Conservation (phyloP, 495 filamentous ascomycete species). For the Amphirosellinia nigrospora region DNA sequence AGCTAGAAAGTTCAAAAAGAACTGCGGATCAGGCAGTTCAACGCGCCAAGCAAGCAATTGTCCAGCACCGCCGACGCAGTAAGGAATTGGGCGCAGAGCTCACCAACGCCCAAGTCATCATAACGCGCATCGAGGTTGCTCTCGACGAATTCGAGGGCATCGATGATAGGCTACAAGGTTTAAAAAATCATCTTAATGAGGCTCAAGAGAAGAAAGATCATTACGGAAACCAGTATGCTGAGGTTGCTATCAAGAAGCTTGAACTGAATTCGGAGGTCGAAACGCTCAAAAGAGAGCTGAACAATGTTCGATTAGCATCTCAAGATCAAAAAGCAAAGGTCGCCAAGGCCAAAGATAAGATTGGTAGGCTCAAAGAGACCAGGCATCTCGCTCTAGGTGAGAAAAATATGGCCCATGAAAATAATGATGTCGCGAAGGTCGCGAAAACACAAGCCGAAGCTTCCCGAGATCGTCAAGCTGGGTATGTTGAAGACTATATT, state of each 20-base stretch:
- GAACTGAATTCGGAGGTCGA: conserved; percentile 46
- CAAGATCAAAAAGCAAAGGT: conserved; percentile 56
- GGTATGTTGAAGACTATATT: conserved; percentile 59
- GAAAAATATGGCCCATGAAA: conserved; percentile 69
- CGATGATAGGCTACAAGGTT: conserved; percentile 46
- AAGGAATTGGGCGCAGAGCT: conserved; percentile 34
- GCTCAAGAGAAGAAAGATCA: conserved; percentile 40
- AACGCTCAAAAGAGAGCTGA: conserved; percentile 33
- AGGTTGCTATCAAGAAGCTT: conserved; percentile 42
- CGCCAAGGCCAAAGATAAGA: conserved; percentile 64
- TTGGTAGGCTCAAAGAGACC: conserved; percentile 52
- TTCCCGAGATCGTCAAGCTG: conserved; percentile 53
- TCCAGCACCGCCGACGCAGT: conserved; percentile 55
- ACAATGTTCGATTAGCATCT: conserved; percentile 41
- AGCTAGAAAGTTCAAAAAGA: conserved; percentile 44
- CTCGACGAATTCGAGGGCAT: conserved; percentile 53
- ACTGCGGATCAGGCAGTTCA: conserved; percentile 63
- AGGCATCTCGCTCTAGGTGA: conserved; percentile 62
- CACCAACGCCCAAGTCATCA: conserved; percentile 32
- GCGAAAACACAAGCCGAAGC: conserved; percentile 53
- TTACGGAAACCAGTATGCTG: conserved; percentile 50
- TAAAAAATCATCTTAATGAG: conserved; percentile 43
- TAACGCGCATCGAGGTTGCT: conserved; percentile 39
- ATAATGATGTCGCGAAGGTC: conserved; percentile 55
- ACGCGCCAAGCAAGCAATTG: conserved; percentile 61